Base-by-base conservation (phyloP, 257 asterid species). In the Forsythia suspensa region DNA sequence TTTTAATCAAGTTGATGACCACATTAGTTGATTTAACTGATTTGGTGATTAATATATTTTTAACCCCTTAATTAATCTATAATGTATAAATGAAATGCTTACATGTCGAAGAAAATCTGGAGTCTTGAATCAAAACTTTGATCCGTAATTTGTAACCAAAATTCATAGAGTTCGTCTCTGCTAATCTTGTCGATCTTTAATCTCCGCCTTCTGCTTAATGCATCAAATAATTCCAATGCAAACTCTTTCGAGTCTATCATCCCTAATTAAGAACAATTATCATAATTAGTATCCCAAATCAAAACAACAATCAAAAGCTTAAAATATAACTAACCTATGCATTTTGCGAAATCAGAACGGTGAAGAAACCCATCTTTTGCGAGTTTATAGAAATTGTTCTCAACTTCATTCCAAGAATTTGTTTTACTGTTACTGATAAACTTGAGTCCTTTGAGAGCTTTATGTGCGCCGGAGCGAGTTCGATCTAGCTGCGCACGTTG, bases 81-180 rank as follows among this genome's bases (percentile, higher is more conserved):
- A 29, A 29, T 29, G 34, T 29, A 29, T 29, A 29, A 29, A 29
- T 29, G 34, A 29, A 29, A 29, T 29, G 34, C 94, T 10, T 90
- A 95, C 99, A 95, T 95, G 97, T 95, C 99, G 88, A 95, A 95
- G 91, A 95, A 95, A 79, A 93, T 89, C 80, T 93, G 99, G 77
- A 95, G 97, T 80, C 99, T 86, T 46, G 99, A 95, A 85, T 95
- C 99, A 83, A 95, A 95, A 66, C 98, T 95, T 80, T 93, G 97
- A 83, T 95, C 98, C 9, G 97, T 93, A 81, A 95, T 91, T 80
- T 92, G 99, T 2, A 92, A 88, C 99, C 99, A 95, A 74, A 90
- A 93, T 74, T 93, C 99, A 46, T 84, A 90, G 8, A 95, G 93
- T 41, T 95, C 99, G 0, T 95, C 99, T 63, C 86, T 84, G 84